Evolutionary conservation across 163 green algal genomes (phyloP), one percentile per base, ranked within the genome.

Genomic region (Scenedesmus sp.): DNA sequence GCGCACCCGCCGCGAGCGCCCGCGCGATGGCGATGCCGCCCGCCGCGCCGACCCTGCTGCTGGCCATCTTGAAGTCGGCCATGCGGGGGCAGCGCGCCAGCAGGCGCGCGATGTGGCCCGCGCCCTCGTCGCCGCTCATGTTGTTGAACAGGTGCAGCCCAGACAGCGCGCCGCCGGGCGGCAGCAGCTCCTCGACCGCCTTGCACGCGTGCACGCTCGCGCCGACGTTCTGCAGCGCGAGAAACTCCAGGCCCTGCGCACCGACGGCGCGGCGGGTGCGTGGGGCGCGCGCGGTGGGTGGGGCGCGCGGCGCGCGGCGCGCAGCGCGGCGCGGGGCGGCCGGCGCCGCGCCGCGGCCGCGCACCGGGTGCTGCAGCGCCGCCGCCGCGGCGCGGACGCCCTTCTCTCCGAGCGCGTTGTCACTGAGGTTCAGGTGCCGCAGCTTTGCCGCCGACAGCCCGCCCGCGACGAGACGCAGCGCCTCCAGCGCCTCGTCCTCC

Each of bases 351-450:
- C n/a, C n/a, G 7, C 7, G 7, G 39, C 39, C 39, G 39, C 6
- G 39, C 74, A 91, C 90, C 89, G 92, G 89, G 18, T 78, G 56
- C 0, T 45, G 65, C 31, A 97, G 79, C 24, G 89, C 89, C 22
- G 84, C 89, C 18, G 86, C 85, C 51, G 84, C 95, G 17, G 95
- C 95, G 6, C 95, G 89, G 15, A 99, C 86, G 60, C 95, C 95
- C 89, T 98, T 99, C 87, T 98, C 95, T 0, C 95, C 95, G 26
- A 99, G 89, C 15, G 95, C 95, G 64, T 99, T 98, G 89, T 98
- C 93, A 15, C 81, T 93, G 2, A 99, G 81, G 87, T 98, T 92
- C 7, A 99, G 87, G 44, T 65, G 51, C 22, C 63, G 58, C 51
- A 97, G 74, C 26, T 88, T 66, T 0, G 86, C 82, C 1, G 71